Evolutionary conservation across 331 rosid genomes (phyloP).

Genomic region (Arachis monticola): DNA sequence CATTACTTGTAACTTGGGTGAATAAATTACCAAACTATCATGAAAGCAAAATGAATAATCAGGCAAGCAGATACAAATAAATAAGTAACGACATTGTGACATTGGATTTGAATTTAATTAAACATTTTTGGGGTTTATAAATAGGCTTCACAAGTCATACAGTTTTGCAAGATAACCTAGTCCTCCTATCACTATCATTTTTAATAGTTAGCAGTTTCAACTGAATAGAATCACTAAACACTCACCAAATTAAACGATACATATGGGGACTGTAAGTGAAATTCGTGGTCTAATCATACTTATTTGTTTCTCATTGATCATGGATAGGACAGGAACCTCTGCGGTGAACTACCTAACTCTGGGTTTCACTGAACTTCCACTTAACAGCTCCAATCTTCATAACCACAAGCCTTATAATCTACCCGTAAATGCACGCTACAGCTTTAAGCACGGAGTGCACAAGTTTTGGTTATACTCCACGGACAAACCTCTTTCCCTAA

Average conservation of each 20-base stretch:
- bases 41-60: neutral
- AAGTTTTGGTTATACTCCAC: conserved; percentile 48
- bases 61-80: neutral
- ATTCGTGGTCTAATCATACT: neutral
- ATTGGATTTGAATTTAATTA: neutral
- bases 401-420: conserved; percentile 44
- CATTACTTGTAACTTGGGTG: too few species aligned
- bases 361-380: conserved; percentile 46
- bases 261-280: neutral
- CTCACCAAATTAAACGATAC: too few species aligned
- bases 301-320: conserved; percentile 2
- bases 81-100: neutral
- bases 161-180: neutral
- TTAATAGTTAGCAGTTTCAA: neutral
- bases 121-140: neutral
- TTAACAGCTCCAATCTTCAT: conserved; percentile 37
- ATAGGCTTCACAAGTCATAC: neutral
- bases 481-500: conserved; percentile 38
- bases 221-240: neutral
- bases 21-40: neutral
- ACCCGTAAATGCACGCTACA: conserved; percentile 21
- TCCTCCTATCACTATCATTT: neutral
- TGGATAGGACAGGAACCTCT: neutral
- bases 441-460: conserved; percentile 36
- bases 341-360: conserved; percentile 36